phyloP scores from a whole-genome alignment of 2,329 filamentous ascomycete genomes.

The Aspergillus pseudoglaucus region DNA sequence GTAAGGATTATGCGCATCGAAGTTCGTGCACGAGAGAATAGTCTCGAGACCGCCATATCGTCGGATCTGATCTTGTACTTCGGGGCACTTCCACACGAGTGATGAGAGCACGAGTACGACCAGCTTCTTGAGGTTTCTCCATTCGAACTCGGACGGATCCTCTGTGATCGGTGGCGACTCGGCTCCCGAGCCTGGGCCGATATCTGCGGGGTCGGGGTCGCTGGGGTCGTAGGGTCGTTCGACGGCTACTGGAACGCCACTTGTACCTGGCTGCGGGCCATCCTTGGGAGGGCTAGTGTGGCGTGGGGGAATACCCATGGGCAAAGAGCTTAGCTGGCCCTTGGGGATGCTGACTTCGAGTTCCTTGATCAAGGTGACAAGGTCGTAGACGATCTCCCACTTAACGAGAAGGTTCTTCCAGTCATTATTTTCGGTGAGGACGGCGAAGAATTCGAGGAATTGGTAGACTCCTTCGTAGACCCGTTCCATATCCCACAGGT shows the following conservation, averaged over 20 bases:
- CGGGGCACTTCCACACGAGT: constrained; percentile 76
- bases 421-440: constrained; percentile 75
- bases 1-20: constrained; percentile 90
- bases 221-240: constrained; percentile 59
- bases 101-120: constrained; percentile 86
- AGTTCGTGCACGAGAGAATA: constrained; percentile 79
- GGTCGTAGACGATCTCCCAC: constrained; percentile 85
- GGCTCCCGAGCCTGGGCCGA: constrained; percentile 37
- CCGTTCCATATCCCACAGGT: constrained; percentile 95
- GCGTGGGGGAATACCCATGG: constrained; percentile 15
- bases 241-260: constrained; percentile 42
- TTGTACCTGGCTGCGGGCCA: constrained; percentile 24
- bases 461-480: constrained; percentile 93
- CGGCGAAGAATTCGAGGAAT: constrained; percentile 88
- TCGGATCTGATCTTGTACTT: constrained; percentile 83
- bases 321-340: constrained; percentile 54
- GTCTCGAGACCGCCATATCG: constrained; percentile 79
- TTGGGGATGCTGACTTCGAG: constrained; percentile 84
- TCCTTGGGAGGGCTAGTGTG: constrained; percentile 23
- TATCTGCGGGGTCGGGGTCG: constrained; percentile 36
- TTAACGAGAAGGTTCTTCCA: constrained; percentile 80
- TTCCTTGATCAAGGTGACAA: constrained; percentile 78
- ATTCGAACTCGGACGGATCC: constrained; percentile 61
- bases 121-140: constrained; percentile 84
- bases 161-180: constrained; percentile 48